Evolutionary conservation across 2,329 filamentous ascomycete species (phyloP).

Genomic region (Juglanconis oblonga): DNA sequence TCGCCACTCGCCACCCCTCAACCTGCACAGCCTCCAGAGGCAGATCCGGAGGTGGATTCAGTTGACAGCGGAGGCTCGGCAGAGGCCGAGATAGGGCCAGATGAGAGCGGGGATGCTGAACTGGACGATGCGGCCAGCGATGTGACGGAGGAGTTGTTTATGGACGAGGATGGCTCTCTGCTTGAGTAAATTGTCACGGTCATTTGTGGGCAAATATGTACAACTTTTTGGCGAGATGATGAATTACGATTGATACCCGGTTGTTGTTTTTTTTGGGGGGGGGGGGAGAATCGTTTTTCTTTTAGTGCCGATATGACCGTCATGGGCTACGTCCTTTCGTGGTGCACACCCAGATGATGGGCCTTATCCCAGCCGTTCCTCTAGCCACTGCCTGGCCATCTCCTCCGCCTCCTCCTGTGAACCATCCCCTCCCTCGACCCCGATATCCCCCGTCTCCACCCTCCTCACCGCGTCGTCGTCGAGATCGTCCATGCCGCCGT

Average conservation of each 20-base stretch:
- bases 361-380: slow-evolving; percentile 3
- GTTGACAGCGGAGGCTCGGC: neutral
- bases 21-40: neutral
- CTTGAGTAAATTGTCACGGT: slow-evolving; percentile 8
- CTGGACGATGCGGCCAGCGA: slow-evolving; percentile 22
- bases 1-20: neutral
- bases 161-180: slow-evolving; percentile 31
- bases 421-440: slow-evolving; percentile 23
- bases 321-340: neutral
- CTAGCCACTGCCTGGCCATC: slow-evolving; percentile 12
- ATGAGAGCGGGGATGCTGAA: slow-evolving; percentile 7
- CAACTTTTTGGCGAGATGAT: neutral
- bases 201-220: neutral
- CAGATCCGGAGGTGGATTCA: neutral
- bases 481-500: slow-evolving; percentile 33
- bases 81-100: neutral
- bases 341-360: neutral
- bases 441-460: slow-evolving; percentile 38
- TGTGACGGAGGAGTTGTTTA: slow-evolving; percentile 28
- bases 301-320: neutral
- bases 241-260: neutral
- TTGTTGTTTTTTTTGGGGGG: too few relatives aligned
- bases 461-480: slow-evolving; percentile 33
- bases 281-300: neutral
- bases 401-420: slow-evolving; percentile 4